Percentiles rank a stretch among this genome's conserved stretches.
Evolutionary conservation across 768 basidiomycete species (phyloP).

Genomic region (Kwoniella sp.): DNA sequence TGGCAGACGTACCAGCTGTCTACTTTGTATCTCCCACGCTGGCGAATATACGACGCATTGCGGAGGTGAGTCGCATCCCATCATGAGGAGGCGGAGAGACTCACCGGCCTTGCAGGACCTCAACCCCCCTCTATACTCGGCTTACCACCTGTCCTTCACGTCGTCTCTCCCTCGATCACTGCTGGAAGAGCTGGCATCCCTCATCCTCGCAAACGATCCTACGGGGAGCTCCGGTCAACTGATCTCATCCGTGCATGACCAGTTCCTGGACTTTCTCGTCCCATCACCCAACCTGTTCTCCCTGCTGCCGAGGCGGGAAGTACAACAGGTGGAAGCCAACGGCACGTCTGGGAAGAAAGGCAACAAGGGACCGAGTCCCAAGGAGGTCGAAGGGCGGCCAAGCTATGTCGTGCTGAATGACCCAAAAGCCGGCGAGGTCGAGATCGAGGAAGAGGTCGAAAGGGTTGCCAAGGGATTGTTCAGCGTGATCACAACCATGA

Average conservation of each 20-base stretch:
- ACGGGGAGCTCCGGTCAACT: constrained; percentile 29
- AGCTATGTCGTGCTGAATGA: constrained; percentile 88
- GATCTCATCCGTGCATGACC: constrained; percentile 73
- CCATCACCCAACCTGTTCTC: constrained; percentile 92
- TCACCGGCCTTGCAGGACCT: constrained; percentile 63
- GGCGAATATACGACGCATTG: constrained; percentile 79
- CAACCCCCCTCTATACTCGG: constrained; percentile 80
- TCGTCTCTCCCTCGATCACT: constrained; percentile 82
- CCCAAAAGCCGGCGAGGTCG: constrained; percentile 78
- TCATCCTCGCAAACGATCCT: constrained; percentile 63
- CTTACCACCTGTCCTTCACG: constrained; percentile 91
- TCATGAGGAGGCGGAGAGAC: no score
- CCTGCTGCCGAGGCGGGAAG: constrained; percentile 58
- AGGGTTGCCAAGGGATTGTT: constrained; percentile 85
- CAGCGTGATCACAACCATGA: constrained; percentile 81
- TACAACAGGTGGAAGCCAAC: constrained; percentile 20
- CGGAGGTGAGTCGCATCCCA: constrained; percentile 54
- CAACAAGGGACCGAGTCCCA: constrained; percentile 19
- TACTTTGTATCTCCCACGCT: constrained; percentile 93
- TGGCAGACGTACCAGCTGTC: constrained; percentile 92
- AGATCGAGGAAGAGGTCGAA: constrained; percentile 91
- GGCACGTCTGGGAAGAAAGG: constrained; percentile 22
- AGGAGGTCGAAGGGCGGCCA: constrained; percentile 49
- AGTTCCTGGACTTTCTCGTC: constrained; percentile 92
- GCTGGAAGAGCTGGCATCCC: constrained; percentile 86